phyloP scores from a whole-genome alignment of 2,329 filamentous ascomycete species.

The Plenodomus lindquistii region DNA sequence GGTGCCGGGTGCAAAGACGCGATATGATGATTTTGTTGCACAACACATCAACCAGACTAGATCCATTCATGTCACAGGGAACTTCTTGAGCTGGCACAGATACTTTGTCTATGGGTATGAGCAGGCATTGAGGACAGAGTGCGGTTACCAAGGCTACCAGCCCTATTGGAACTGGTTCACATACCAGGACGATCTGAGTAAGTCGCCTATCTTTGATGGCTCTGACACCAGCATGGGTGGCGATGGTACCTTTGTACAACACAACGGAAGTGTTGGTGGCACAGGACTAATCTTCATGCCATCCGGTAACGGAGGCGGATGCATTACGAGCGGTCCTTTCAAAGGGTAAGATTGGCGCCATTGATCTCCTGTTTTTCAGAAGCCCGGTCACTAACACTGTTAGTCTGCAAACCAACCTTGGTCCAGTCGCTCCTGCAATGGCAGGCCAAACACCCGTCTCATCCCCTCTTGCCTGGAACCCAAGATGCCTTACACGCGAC shows the following conservation, averaged over 20 bases:
- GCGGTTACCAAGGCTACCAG: slow-evolving; percentile 49
- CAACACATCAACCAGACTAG: slow-evolving; percentile 44
- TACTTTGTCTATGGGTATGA: slow-evolving; percentile 50
- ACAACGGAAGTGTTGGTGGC: slow-evolving; percentile 26
- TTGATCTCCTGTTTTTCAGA: slow-evolving; percentile 16
- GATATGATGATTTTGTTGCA: slow-evolving; percentile 45
- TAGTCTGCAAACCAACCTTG: no score
- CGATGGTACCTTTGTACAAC: slow-evolving; percentile 48
- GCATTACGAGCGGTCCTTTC: slow-evolving; percentile 58
- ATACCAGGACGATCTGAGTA: slow-evolving; percentile 49
- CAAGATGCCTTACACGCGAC: slow-evolving; percentile 48
- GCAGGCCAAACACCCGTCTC: no score
- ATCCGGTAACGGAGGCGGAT: slow-evolving; percentile 60
- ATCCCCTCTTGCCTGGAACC: slow-evolving; percentile 42
- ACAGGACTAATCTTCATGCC: slow-evolving; percentile 37
- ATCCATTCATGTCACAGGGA: slow-evolving; percentile 40
- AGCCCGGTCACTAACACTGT: no score
- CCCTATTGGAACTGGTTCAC: slow-evolving; percentile 61
- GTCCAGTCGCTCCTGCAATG: no score
- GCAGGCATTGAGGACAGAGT: slow-evolving; percentile 47
- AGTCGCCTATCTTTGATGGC: slow-evolving; percentile 62
- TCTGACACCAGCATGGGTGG: slow-evolving; percentile 54
- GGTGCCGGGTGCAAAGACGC: slow-evolving; percentile 38
- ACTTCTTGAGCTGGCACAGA: slow-evolving; percentile 48
- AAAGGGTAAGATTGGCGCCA: slow-evolving; percentile 41